Evolutionary conservation across 257 asterid genomes (phyloP), one percentile per base, ranked within the genome.

Genomic region (Catharanthus roseus): DNA sequence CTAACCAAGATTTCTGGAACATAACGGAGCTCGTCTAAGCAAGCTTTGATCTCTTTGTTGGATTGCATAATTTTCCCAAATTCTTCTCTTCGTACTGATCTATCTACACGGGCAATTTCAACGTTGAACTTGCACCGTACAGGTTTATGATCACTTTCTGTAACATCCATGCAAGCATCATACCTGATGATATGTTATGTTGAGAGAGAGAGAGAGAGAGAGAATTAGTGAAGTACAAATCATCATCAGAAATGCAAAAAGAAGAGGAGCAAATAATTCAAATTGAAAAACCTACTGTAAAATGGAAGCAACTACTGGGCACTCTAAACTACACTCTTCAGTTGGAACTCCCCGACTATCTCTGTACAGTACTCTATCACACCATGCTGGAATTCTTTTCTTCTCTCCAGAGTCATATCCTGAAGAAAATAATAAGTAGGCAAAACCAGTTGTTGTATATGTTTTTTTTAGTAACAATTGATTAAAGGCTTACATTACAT

Each of bases 391-490:
- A 74, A 91, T 95, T 39, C 98, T 75, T 73, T 95, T 95, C 89
- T 95, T 95, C 83, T 95, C 99, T 0, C 99, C 98, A 58, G 99
- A 91, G 65, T 95, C 99, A 85, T 95, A 95, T 38, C 99, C 99
- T 95, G 70, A 73, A 55, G n/a, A n/a, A n/a, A n/a, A n/a, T n/a
- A 49, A 68, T 45, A 39, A 24, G 23, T 41, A 65, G 44, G 38
- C 16, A 39, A 38, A n/a, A n/a, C n/a, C n/a, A n/a, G n/a, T n/a
- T n/a, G n/a, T n/a, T n/a, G 28, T 36, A 23, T 19, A 42, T 65
- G 36, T 33, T 26, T 68, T 4, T 38, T 38, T 3, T 38, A n/a
- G 42, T 3, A 38, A 38, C 8, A 38, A 8, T 3, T 38, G 10
- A 61, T 61, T 33, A 10, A 61, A 0, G 16, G 12, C 44, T 33